Percentiles rank a stretch among this genome's conserved stretches.
Conservation (phyloP, 169 alveolate species). For the Perkinsus marinus region DNA sequence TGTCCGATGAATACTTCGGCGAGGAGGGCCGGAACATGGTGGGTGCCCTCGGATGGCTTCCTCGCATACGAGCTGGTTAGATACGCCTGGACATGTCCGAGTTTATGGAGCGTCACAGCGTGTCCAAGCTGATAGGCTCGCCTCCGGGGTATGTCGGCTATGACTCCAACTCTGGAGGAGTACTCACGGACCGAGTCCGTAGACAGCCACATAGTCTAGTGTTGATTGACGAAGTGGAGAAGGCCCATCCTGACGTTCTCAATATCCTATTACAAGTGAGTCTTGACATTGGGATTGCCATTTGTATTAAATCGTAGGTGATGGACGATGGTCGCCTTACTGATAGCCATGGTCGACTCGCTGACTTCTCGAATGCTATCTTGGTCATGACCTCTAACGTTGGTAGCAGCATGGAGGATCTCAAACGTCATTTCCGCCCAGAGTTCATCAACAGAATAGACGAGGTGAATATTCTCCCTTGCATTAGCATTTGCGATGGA, state of each 20-base stretch:
- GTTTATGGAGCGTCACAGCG: conserved; percentile 74
- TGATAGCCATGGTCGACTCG: conserved; percentile 67
- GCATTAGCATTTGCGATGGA: conserved; percentile 31
- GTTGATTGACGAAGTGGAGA: conserved; percentile 74
- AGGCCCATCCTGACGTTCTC: conserved; percentile 78
- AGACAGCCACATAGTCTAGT: conserved; percentile 70
- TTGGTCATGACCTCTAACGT: conserved; percentile 66
- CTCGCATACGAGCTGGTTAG: conserved; percentile 31
- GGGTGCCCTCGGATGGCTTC: conserved; percentile 1
- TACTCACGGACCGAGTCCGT: conserved; percentile 74
- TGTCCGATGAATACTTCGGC: conserved; percentile 44
- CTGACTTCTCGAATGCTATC: conserved; percentile 61
- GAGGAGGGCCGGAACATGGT: neutral
- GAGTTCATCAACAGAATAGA: conserved; percentile 69
- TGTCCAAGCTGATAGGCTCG: conserved; percentile 71
- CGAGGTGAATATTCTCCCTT: conserved; percentile 49
- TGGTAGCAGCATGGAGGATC: conserved; percentile 39
- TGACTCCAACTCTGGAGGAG: conserved; percentile 63
- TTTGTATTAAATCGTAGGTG: conserved; percentile 15
- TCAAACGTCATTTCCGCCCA: conserved; percentile 53
- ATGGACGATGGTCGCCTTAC: conserved; percentile 72
- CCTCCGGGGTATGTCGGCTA: conserved; percentile 83
- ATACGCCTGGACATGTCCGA: conserved; percentile 77
- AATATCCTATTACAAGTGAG: conserved; percentile 60
- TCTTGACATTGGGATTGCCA: too few relatives aligned